These are phyloP conservation scores for Moricandia arvensis DNA, from an alignment of 345 rosid genomes.

Conservation along the genomic window DNA sequence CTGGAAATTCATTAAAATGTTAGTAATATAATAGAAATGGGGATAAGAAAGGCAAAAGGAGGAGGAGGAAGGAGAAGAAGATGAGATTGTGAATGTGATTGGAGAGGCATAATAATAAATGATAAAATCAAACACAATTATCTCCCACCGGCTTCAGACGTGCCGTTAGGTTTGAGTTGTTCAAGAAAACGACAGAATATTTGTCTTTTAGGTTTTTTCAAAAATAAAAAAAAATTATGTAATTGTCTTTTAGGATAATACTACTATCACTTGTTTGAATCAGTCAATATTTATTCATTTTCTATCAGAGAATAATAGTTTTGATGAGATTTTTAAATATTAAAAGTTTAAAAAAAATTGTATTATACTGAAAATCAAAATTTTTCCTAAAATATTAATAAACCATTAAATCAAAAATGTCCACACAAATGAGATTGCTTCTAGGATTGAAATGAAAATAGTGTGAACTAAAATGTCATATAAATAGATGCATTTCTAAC, in stretches of 20 bases:
- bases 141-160: constrained; percentile 34
- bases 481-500: not conserved
- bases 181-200: constrained; percentile 25
- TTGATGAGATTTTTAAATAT: not conserved
- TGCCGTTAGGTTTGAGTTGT: constrained; percentile 31
- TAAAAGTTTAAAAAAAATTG: not conserved
- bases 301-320: not conserved
- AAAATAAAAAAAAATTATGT: no score
- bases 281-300: constrained; percentile 3
- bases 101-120: constrained; percentile 12
- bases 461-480: not conserved
- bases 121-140: constrained; percentile 20
- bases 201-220: constrained; percentile 5
- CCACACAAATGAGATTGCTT: not conserved
- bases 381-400: not conserved
- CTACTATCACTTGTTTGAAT: not conserved
- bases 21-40: not conserved
- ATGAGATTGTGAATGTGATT: constrained; percentile 18
- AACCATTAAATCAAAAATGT: not conserved
- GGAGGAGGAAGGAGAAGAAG: not conserved
- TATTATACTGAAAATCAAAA: not conserved
- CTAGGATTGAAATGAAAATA: not conserved
- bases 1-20: constrained; percentile 3
- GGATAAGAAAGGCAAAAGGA: constrained; percentile 23
- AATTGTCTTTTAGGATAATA: not conserved